Base-by-base conservation (phyloP, 83 land plant species). In the Diphasiastrum complanatum region DNA sequence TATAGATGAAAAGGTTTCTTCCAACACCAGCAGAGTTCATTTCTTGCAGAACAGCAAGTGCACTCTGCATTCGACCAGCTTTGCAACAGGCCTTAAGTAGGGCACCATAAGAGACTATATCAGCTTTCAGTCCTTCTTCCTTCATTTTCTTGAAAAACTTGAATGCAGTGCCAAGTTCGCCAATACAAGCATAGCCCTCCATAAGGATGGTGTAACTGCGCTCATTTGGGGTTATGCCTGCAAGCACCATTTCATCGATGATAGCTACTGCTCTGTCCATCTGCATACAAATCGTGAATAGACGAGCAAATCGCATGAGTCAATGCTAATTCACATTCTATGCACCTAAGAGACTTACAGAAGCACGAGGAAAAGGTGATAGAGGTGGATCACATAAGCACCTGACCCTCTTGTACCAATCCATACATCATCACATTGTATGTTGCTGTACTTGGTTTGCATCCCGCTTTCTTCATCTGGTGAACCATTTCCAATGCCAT, bases 21-120 rank as follows among this genome's bases (percentile, higher is more conserved):
- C 69, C 67, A 33, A 93, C 70, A 25, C 86, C 82, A 34, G 77
- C 76, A 33, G 70, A 60, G 62, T 76, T 70, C 91, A 93, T 93
- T 72, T 93, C 92, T 60, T 72, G 72, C 32, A 85, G 85, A 19
- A 93, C 92, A 51, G 84, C 91, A 32, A 85, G 58, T 64, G 96
- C 99, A 77, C 89, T 89, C 51, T 93, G 96, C 99, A 93, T 93
- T 38, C 91, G 72, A 23, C 99, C 99, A 35, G 96, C 68, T 69
- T 93, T 93, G 66, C 99, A 93, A 59, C 99, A 93, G 28, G 97
- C 99, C 71, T 93, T 89, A 1, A 93, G 72, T 50, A 93, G 67
- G 48, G 99, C 87, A 51, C 82, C 86, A 68, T 83, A 93, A 5
- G 85, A 62, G 37, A 74, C 78, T 1, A 80, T 75, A 64, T 93